These are phyloP conservation scores for Paxillus ammoniavirescens DNA, from an alignment of 768 basidiomycete genomes.

Conservation along the genomic window DNA sequence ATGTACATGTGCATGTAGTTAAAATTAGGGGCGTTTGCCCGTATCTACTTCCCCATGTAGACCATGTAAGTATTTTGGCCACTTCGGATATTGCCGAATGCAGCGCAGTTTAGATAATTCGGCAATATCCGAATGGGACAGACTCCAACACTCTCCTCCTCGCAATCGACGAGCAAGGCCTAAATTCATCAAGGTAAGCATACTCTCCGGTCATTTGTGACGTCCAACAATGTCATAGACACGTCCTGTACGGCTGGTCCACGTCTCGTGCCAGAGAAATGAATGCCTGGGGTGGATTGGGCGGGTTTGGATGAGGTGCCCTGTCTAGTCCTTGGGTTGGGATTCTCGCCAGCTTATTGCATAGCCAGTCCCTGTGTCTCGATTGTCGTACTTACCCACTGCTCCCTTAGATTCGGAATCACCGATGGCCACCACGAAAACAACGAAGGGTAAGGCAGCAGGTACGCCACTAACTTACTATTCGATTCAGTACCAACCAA, in stretches of 20 bases:
- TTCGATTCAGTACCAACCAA: conserved; percentile 13
- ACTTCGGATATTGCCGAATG: too few species aligned
- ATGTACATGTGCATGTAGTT: too few species aligned
- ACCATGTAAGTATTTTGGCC: too few species aligned
- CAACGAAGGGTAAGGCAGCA: conserved; percentile 59
- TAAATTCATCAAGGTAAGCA: conserved; percentile 28
- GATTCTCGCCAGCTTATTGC: not conserved
- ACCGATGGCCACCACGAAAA: conserved; percentile 70
- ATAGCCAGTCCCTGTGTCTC: not conserved
- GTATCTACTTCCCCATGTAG: too few species aligned
- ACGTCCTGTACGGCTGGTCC: not conserved
- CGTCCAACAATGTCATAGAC: not conserved
- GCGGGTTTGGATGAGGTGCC: not conserved
- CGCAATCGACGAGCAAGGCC: conserved; percentile 25
- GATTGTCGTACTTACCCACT: conserved; percentile 5
- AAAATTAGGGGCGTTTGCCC: too few species aligned
- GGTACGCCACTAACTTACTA: conserved; percentile 33
- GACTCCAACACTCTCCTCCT: conserved; percentile 3
- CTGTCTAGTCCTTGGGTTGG: not conserved
- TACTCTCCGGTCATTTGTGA: not conserved
- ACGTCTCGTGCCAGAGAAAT: not conserved
- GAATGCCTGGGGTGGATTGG: conserved; percentile 20
- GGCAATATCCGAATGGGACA: conserved; percentile 23
- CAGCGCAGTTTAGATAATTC: not conserved
- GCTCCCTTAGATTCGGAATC: conserved; percentile 9